phyloP scores from a whole-genome alignment of 83 land plant genomes.

The Thuja plicata region DNA sequence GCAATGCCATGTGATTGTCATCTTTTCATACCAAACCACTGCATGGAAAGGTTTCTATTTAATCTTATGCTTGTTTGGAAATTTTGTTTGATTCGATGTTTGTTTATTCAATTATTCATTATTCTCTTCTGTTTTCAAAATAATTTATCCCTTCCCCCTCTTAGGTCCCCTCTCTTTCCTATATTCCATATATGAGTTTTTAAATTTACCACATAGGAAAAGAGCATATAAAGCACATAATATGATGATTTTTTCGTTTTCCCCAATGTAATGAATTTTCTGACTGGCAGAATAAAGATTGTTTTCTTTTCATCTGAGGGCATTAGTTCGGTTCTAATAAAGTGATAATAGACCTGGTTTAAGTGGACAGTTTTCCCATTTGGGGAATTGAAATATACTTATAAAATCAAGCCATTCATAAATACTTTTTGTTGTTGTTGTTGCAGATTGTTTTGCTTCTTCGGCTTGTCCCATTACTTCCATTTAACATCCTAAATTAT shows the following conservation, averaged over 20 bases:
- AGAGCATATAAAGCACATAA: neutral
- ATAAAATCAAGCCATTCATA: neutral
- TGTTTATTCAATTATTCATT: neutral
- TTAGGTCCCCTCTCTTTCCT: neutral
- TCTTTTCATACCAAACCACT: neutral
- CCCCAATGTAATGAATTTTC: neutral
- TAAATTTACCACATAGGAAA: neutral
- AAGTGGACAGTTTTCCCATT: neutral
- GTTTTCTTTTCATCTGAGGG: neutral
- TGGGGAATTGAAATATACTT: neutral
- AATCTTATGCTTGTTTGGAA: neutral
- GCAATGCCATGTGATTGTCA: neutral
- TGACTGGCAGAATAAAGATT: neutral
- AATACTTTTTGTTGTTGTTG: neutral
- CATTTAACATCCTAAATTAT: conserved; percentile 90
- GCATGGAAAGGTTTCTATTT: neutral
- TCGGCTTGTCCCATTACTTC: conserved; percentile 87
- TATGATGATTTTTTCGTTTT: neutral
- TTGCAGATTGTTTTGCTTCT: conserved; percentile 86
- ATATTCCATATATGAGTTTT: neutral
- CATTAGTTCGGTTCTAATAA: neutral
- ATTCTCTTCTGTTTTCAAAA: neutral
- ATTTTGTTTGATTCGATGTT: neutral
- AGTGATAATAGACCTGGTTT: neutral
- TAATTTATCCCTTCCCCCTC: neutral